A percentile compares a stretch with the other conserved stretches of the same genome.
These are phyloP conservation scores for Neurospora tetrasperma DNA, from an alignment of 495 filamentous ascomycete genomes.

Conservation along the genomic window DNA sequence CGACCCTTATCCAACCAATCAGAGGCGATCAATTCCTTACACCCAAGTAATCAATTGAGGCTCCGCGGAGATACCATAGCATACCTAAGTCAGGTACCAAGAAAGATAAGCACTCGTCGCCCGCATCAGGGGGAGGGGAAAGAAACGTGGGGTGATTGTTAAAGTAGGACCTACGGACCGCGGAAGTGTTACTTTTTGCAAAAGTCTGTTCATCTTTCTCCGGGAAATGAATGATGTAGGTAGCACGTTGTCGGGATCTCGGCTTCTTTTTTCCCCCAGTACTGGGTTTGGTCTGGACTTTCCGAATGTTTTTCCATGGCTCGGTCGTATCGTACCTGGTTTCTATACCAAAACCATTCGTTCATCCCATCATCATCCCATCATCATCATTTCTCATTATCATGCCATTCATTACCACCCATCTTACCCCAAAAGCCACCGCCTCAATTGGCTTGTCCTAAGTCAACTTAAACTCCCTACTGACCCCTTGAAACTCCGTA, in stretches of 20 bases:
- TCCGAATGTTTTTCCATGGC: neutral
- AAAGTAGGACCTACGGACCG: too few species aligned
- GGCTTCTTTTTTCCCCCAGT: neutral
- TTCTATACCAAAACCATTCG: neutral
- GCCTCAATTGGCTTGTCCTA: constrained; percentile 4
- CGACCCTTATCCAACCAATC: neutral
- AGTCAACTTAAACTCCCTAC: constrained; percentile 47
- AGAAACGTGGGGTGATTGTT: neutral
- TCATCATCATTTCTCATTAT: neutral
- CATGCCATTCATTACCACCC: neutral
- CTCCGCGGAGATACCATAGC: constrained; percentile 5
- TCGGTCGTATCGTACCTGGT: neutral
- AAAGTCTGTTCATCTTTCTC: too few species aligned
- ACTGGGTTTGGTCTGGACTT: neutral
- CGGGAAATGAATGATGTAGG: too few species aligned
- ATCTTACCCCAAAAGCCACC: neutral
- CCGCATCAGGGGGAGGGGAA: neutral
- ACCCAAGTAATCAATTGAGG: neutral
- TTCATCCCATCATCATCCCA: neutral
- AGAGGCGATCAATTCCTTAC: neutral
- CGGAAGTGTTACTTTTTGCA: too few species aligned
- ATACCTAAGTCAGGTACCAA: neutral
- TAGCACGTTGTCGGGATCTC: neutral
- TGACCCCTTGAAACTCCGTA: constrained; percentile 61
- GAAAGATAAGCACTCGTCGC: neutral